These are phyloP conservation scores for Cucumis melo DNA, from an alignment of 306 rosid genomes.

Conservation along the genomic window DNA sequence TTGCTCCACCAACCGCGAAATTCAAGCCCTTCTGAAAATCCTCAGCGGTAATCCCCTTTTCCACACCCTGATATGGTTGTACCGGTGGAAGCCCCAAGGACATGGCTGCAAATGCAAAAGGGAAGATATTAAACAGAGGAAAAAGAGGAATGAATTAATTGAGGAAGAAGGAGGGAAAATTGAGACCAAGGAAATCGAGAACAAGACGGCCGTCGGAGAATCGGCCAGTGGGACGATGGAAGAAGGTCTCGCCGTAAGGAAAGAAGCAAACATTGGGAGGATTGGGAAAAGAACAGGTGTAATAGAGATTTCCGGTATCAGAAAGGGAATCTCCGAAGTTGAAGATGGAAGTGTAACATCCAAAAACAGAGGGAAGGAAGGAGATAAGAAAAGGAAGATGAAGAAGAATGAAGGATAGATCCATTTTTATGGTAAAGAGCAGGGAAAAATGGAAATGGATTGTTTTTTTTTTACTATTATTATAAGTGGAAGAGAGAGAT, in stretches of 20 bases:
- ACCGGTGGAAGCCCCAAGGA: slow-evolving; percentile 25
- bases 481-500: too few species aligned
- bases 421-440: too few species aligned
- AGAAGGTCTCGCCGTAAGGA: slow-evolving; percentile 22
- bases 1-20: slow-evolving; percentile 57
- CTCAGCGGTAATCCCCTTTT: slow-evolving; percentile 3
- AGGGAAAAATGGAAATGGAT: too few species aligned
- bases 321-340: slow-evolving; percentile 56
- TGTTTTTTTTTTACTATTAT: too few species aligned
- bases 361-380: not conserved
- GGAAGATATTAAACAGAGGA: not conserved
- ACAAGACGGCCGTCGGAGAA: slow-evolving; percentile 20
- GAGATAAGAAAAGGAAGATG: not conserved
- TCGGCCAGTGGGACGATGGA: slow-evolving; percentile 19
- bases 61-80: slow-evolving; percentile 26
- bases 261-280: not conserved
- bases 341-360: slow-evolving; percentile 26
- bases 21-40: slow-evolving; percentile 21
- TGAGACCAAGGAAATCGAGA: not conserved
- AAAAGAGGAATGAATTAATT: not conserved
- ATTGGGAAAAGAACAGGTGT: not conserved
- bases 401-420: not conserved
- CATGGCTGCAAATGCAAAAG: slow-evolving; percentile 19
- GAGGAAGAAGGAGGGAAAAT: too few species aligned
- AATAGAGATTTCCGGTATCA: slow-evolving; percentile 39